Percentiles rank a stretch among this genome's conserved stretches.
These are phyloP conservation scores for Pinguiococcus pyrenoidosus DNA, from an alignment of 108 stramenopile genomes.

Conservation along the genomic window DNA sequence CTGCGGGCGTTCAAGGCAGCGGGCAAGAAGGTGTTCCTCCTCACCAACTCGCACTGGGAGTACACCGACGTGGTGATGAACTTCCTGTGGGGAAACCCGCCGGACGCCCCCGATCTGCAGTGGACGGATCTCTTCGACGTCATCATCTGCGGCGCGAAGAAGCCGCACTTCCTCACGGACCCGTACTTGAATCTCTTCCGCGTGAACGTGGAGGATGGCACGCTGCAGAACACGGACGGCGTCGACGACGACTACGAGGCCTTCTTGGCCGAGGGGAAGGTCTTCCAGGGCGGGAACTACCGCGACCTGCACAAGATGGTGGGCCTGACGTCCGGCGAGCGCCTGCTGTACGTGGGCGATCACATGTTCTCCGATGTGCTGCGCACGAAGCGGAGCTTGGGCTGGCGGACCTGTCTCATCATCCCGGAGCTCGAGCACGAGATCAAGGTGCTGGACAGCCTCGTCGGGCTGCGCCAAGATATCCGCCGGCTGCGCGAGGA, in stretches of 20 bases:
- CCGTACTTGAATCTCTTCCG: slow-evolving; percentile 73
- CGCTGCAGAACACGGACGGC: slow-evolving; percentile 72
- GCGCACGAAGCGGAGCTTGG: slow-evolving; percentile 63
- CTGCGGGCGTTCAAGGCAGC: slow-evolving; percentile 43
- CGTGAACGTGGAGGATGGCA: slow-evolving; percentile 42
- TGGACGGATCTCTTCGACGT: slow-evolving; percentile 90
- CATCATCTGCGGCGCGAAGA: slow-evolving; percentile 30
- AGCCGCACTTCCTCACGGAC: slow-evolving; percentile 31
- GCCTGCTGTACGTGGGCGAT: slow-evolving; percentile 89
- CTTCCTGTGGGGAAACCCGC: slow-evolving; percentile 46
- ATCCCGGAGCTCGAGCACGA: slow-evolving; percentile 30
- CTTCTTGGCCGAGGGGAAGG: slow-evolving; percentile 66
- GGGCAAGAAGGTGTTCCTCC: slow-evolving; percentile 74
- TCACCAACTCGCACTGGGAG: slow-evolving; percentile 87
- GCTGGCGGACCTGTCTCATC: slow-evolving; percentile 65
- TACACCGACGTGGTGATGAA: slow-evolving; percentile 90
- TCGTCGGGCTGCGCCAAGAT: too few species aligned
- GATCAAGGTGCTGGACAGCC: too few species aligned
- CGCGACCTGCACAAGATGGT: slow-evolving; percentile 74
- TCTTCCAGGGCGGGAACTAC: slow-evolving; percentile 90
- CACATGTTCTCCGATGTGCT: slow-evolving; percentile 85
- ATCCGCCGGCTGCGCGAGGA: too few species aligned
- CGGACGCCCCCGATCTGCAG: slow-evolving; percentile 51
- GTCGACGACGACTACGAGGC: slow-evolving; percentile 51
- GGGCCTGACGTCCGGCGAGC: slow-evolving; percentile 66